Evolutionary conservation across 192 early-diverging fungal species (phyloP).

Genomic region (Gamsiella multidivaricata): DNA sequence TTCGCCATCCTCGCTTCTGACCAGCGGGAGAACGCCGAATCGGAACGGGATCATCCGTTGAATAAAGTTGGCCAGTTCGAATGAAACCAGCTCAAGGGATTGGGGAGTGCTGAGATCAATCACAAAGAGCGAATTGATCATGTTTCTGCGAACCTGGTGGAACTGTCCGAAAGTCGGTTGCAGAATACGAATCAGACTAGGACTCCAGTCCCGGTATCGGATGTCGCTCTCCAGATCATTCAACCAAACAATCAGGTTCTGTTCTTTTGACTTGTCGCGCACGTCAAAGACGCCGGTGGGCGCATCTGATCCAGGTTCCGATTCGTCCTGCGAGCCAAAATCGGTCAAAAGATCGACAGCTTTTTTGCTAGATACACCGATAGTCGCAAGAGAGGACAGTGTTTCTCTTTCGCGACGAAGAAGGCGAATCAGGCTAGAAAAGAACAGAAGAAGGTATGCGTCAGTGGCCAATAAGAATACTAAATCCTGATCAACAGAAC

Average conservation of each 20-base stretch:
- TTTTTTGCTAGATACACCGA: constrained; percentile 55
- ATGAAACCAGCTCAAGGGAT: constrained; percentile 66
- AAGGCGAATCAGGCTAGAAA: constrained; percentile 63
- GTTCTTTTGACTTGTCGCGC: constrained; percentile 66
- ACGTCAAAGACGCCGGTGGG: constrained; percentile 77
- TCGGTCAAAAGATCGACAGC: constrained; percentile 56
- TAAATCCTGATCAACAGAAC: too few species aligned
- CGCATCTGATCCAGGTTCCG: constrained; percentile 14
- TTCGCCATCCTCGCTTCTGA: constrained; percentile 55
- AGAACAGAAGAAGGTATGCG: background rate
- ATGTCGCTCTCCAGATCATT: constrained; percentile 92
- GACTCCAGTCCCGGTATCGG: constrained; percentile 74
- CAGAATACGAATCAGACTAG: constrained; percentile 57
- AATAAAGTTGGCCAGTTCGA: constrained; percentile 72
- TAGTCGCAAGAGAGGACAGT: constrained; percentile 57
- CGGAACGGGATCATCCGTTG: constrained; percentile 83
- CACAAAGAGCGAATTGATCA: constrained; percentile 78
- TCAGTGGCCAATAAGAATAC: too few species aligned
- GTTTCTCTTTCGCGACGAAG: constrained; percentile 65
- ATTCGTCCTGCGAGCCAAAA: constrained; percentile 25
- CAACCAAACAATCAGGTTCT: constrained; percentile 79
- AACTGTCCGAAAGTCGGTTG: constrained; percentile 78
- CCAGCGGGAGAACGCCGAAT: constrained; percentile 84
- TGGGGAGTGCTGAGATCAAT: constrained; percentile 73
- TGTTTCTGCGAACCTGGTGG: constrained; percentile 79